A percentile compares a stretch with the other conserved stretches of the same genome.
Evolutionary conservation across 2,329 filamentous ascomycete genomes (phyloP).

Genomic region (Penicillium sp.): DNA sequence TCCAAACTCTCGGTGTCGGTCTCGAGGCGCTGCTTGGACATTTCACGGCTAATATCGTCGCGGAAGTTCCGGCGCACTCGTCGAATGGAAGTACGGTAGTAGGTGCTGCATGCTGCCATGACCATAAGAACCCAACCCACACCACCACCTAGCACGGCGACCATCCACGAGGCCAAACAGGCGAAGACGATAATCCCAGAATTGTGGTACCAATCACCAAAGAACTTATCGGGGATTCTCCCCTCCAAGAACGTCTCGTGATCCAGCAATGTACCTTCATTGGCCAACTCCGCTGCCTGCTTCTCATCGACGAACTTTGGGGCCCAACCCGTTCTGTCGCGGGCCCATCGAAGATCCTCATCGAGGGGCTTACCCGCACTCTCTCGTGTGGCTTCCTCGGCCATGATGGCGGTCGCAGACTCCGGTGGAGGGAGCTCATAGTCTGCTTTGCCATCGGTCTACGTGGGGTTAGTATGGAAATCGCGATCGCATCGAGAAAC

Average conservation of each 20-base stretch:
- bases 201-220: constrained; percentile 98
- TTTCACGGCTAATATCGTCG: constrained; percentile 86
- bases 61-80: constrained; percentile 93
- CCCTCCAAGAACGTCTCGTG: constrained; percentile 85
- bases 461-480: constrained; percentile 4
- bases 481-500: neutral
- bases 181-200: constrained; percentile 91
- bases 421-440: constrained; percentile 77
- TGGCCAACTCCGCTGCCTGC: constrained; percentile 54
- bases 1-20: constrained; percentile 90
- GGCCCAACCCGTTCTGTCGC: constrained; percentile 77
- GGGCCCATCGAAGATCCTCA: constrained; percentile 56
- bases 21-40: constrained; percentile 83
- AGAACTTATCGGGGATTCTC: constrained; percentile 83
- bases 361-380: constrained; percentile 52
- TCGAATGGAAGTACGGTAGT: constrained; percentile 93
- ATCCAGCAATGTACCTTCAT: constrained; percentile 70
- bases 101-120: constrained; percentile 89
- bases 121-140: constrained; percentile 90
- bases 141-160: constrained; percentile 85
- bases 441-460: constrained; percentile 66
- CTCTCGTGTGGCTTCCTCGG: constrained; percentile 58
- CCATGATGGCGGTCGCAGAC: constrained; percentile 51
- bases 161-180: constrained; percentile 83
- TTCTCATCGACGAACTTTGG: constrained; percentile 70